A percentile compares a stretch with the other conserved stretches of the same genome.
Conservation (phyloP, 306 rosid species). For the Rosa persica region DNA sequence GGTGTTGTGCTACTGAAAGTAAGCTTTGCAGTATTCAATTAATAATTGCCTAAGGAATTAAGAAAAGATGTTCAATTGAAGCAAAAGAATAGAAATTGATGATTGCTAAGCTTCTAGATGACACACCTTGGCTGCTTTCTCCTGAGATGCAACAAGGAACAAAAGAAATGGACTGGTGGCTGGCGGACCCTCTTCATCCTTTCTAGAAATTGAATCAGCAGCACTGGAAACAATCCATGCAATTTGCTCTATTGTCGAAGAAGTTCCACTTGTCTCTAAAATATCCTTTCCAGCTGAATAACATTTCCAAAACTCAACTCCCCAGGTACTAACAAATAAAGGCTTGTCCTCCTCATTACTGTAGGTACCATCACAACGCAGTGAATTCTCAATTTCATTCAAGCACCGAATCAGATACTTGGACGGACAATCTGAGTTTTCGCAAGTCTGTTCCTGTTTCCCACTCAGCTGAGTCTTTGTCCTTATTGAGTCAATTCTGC, state of each 20-base stretch:
- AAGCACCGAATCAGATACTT: constrained; percentile 78
- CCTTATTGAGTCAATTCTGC: constrained; percentile 23
- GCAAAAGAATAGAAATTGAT: constrained; percentile 12
- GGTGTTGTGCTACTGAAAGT: constrained; percentile 3
- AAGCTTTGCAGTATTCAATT: neutral
- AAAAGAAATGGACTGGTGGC: constrained; percentile 71
- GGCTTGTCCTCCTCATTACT: constrained; percentile 58
- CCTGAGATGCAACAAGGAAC: constrained; percentile 78
- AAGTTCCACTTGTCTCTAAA: constrained; percentile 64
- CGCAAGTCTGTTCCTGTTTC: constrained; percentile 28
- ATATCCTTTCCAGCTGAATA: constrained; percentile 71
- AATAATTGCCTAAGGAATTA: neutral
- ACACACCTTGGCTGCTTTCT: constrained; percentile 69
- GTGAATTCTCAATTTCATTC: constrained; percentile 68
- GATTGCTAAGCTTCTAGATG: constrained; percentile 14
- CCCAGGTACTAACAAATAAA: constrained; percentile 68
- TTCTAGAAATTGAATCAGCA: constrained; percentile 76
- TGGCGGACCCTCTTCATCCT: constrained; percentile 73
- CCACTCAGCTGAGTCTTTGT: constrained; percentile 29
- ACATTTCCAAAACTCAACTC: constrained; percentile 76
- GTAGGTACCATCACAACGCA: constrained; percentile 49
- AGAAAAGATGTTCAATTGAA: neutral
- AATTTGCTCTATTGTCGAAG: constrained; percentile 68
- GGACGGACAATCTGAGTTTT: constrained; percentile 56
- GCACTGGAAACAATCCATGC: constrained; percentile 84